Evolutionary conservation across 129 eudicot species (phyloP).

Genomic region (Flaveria brownii): DNA sequence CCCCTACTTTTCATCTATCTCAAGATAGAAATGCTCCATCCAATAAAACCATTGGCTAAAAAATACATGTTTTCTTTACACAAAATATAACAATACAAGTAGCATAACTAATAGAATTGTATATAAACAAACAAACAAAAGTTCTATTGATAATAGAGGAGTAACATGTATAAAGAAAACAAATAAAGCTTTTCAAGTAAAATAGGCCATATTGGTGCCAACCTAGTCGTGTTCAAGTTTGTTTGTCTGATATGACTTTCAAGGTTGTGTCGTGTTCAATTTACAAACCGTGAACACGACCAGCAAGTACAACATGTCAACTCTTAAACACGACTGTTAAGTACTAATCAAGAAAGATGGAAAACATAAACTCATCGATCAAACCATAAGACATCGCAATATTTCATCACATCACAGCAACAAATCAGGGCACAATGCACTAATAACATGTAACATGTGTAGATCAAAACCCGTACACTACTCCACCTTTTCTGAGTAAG

Average conservation of each 20-base stretch:
- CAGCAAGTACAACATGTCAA: not conserved
- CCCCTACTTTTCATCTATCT: no score
- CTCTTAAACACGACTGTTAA: not conserved
- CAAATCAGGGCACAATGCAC: not conserved
- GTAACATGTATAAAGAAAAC: not conserved
- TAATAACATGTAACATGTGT: not conserved
- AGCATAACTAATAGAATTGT: no score
- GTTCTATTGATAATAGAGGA: not conserved
- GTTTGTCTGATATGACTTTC: not conserved
- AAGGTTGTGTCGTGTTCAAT: not conserved
- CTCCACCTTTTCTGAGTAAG: slow-evolving; percentile 16
- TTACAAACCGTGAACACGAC: no score
- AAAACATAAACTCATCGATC: slow-evolving; percentile 1
- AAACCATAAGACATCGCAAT: not conserved
- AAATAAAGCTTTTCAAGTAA: not conserved
- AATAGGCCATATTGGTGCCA: not conserved
- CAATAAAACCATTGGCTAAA: no score
- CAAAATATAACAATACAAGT: no score
- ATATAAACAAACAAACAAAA: no score
- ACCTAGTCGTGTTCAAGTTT: not conserved
- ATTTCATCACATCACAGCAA: not conserved
- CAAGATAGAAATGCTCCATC: no score
- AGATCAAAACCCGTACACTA: not conserved
- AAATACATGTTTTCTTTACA: no score
- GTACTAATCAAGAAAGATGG: no score